Evolutionary conservation across 2,329 filamentous ascomycete species (phyloP).

Genomic region (Penicillium sp.): DNA sequence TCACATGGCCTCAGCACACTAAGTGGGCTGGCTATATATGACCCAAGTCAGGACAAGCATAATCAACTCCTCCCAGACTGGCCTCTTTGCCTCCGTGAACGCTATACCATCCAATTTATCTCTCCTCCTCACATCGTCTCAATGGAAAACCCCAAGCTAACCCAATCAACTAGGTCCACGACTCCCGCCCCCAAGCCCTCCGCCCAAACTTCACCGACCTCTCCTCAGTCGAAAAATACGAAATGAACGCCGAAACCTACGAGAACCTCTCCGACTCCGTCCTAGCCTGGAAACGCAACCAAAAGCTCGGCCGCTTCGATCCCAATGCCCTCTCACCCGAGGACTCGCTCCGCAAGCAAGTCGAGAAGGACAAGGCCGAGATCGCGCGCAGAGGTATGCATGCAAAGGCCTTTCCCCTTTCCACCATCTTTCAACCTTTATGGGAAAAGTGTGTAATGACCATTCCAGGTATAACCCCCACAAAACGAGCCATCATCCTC

Average conservation of each 20-base stretch:
- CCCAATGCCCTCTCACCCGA: constrained; percentile 75
- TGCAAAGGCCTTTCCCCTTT: not conserved
- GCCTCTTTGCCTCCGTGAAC: too few relatives aligned
- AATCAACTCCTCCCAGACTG: too few relatives aligned
- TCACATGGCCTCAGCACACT: too few relatives aligned
- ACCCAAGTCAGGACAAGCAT: too few relatives aligned
- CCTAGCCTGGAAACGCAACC: constrained; percentile 90
- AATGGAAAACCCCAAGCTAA: not conserved
- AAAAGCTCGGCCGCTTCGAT: constrained; percentile 95
- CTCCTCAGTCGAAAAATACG: constrained; percentile 82
- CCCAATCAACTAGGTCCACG: constrained; percentile 63
- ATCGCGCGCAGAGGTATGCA: constrained; percentile 62
- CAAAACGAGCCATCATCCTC: constrained; percentile 47
- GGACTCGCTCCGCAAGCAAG: constrained; percentile 68
- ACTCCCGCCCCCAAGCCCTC: constrained; percentile 73
- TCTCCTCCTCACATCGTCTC: too few relatives aligned
- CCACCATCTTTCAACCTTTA: not conserved
- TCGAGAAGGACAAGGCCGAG: constrained; percentile 60
- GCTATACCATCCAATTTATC: too few relatives aligned
- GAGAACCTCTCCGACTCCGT: constrained; percentile 85
- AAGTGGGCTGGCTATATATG: too few relatives aligned
- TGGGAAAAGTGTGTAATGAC: not conserved
- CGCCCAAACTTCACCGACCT: constrained; percentile 81
- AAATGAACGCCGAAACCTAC: constrained; percentile 83
- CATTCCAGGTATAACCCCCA: constrained; percentile 43